Conservation (phyloP, 2,329 filamentous ascomycete species). For the Lachnellula cervina region DNA sequence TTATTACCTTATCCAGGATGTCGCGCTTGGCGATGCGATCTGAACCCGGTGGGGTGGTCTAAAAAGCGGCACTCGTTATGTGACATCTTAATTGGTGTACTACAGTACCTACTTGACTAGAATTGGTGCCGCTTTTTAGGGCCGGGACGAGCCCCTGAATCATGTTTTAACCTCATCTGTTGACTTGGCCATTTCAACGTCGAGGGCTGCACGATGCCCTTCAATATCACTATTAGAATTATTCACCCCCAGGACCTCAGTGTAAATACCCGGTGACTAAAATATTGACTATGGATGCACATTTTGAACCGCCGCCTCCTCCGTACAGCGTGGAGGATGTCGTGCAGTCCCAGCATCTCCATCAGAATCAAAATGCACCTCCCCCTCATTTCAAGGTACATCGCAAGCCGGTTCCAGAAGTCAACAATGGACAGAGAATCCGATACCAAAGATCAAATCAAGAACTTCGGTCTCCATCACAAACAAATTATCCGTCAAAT, state of each 20-base stretch:
- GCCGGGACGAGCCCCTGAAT: neutral
- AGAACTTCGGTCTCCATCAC: neutral
- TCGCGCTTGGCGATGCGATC: neutral
- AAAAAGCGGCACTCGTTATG: no score
- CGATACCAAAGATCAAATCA: neutral
- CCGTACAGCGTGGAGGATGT: neutral
- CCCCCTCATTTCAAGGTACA: neutral
- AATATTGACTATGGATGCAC: neutral
- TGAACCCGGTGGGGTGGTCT: no score
- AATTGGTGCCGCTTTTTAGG: no score
- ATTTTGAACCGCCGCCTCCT: neutral
- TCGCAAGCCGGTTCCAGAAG: neutral
- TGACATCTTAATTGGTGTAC: no score
- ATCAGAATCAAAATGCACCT: neutral
- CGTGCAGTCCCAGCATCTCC: neutral
- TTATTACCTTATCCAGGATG: neutral
- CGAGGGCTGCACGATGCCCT: slow-evolving; percentile 44
- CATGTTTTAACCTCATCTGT: neutral
- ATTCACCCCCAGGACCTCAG: neutral
- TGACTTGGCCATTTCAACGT: slow-evolving; percentile 5
- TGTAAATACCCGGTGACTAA: neutral
- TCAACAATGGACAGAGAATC: neutral
- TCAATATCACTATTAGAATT: slow-evolving; percentile 41
- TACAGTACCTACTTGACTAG: no score
- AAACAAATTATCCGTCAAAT: neutral